phyloP scores from a whole-genome alignment of 164 flowering plant genomes.

The Sextonia rubra region DNA sequence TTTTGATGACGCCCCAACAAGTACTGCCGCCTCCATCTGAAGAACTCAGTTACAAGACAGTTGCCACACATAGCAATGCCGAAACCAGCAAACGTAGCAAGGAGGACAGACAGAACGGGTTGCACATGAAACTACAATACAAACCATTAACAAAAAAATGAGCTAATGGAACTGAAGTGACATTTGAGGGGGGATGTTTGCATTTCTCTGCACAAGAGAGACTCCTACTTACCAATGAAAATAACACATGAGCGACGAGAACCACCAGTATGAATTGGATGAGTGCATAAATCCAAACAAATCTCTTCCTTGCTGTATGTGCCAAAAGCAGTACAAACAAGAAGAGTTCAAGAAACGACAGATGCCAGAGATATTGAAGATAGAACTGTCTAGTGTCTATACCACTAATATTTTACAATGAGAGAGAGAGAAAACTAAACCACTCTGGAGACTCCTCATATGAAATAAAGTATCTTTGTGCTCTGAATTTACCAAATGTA shows the following conservation, averaged over 20 bases:
- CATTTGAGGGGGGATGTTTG: neutral
- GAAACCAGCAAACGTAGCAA: slow-evolving; percentile 77
- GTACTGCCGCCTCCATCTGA: slow-evolving; percentile 49
- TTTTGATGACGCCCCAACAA: slow-evolving; percentile 18
- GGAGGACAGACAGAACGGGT: slow-evolving; percentile 70
- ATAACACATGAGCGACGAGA: slow-evolving; percentile 81
- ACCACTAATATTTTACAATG: too few relatives aligned
- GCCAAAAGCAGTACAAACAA: neutral
- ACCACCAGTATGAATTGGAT: slow-evolving; percentile 80
- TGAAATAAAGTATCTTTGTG: too few relatives aligned
- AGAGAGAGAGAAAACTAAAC: too few relatives aligned
- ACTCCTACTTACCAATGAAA: slow-evolving; percentile 57
- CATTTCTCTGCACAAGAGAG: neutral
- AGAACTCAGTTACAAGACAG: slow-evolving; percentile 59
- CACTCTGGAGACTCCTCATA: too few relatives aligned
- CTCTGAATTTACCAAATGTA: too few relatives aligned
- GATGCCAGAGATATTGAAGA: neutral
- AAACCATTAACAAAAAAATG: neutral
- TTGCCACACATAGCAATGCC: slow-evolving; percentile 76
- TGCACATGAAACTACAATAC: slow-evolving; percentile 56
- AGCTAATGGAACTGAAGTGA: neutral
- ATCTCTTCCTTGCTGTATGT: slow-evolving; percentile 57
- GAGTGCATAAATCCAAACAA: slow-evolving; percentile 80
- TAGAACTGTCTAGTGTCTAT: neutral
- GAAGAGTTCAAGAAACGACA: neutral